These are phyloP conservation scores for Paramecium sexaurelia DNA, from an alignment of 73 alveolate genomes.

Conservation along the genomic window DNA sequence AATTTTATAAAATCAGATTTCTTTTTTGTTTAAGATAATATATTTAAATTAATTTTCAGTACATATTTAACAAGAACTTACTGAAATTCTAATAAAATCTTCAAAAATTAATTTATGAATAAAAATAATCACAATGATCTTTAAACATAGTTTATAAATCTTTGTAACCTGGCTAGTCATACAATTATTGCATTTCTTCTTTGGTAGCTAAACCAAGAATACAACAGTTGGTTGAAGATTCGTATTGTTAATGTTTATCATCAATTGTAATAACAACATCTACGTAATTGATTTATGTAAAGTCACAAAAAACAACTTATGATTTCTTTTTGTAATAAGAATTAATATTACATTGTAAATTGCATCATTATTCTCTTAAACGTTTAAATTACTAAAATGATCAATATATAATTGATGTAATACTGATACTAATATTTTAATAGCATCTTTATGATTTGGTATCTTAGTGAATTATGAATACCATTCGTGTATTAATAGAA, in stretches of 20 bases:
- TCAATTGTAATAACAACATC: neutral
- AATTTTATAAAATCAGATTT: too few relatives aligned
- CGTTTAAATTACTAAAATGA: neutral
- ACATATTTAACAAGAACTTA: neutral
- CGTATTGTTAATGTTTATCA: neutral
- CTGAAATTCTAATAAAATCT: neutral
- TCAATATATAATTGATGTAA: neutral
- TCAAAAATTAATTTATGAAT: neutral
- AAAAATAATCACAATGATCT: slow-evolving; percentile 30
- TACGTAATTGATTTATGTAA: neutral
- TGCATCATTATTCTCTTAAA: neutral
- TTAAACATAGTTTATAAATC: neutral
- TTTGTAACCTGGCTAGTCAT: neutral
- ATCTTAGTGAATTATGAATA: neutral
- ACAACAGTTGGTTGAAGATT: neutral
- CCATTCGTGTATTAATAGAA: neutral
- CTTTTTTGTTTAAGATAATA: too few relatives aligned
- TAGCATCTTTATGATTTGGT: neutral
- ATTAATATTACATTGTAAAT: neutral
- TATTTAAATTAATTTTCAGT: too few relatives aligned
- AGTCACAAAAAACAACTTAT: neutral
- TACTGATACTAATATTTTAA: neutral
- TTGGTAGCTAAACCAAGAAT: neutral
- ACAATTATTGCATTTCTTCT: neutral
- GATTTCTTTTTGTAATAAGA: neutral